Base-by-base conservation (phyloP, 768 basidiomycete species). In the Tubosaeta brunneosetosa region DNA sequence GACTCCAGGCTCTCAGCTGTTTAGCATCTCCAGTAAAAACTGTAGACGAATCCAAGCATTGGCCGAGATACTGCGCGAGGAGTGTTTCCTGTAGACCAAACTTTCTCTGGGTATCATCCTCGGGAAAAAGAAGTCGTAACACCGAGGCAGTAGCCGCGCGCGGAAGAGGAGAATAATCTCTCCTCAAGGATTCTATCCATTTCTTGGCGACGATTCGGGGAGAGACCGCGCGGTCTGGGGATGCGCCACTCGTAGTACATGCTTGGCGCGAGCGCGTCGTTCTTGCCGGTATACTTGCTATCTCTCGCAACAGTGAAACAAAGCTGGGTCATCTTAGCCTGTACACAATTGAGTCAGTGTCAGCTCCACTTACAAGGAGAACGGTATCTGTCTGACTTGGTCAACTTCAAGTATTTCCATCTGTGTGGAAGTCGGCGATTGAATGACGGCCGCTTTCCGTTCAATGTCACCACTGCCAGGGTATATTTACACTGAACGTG, bases 121-220 rank as follows among this genome's bases (percentile, higher is more conserved):
- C 85, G 0, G 94, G 92, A 62, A 94, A 94, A n/a, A 95, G 71
- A 5, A 93, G 68, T 7, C 83, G 80, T 60, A 94, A 84, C 29
- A 91, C 68, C 6, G 77, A 76, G 13, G 76, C 73, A 9, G 84
- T 81, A 0, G 82, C 84, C 4, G 78, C 76, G 0, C 64, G 62
- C 0, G 81, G 79, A 19, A 86, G 66, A 13, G 82, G 79, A 12
- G 68, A 62, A 60, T 75, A 81, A 14, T 65, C 57, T n/a, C 44
- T 56, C 51, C 66, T 74, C 31, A 86, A 67, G 12, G 66, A 61
- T 2, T 61, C 55, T 17, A 76, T 62, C 82, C 83, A 86, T 44
- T 63, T 69, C 2, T 57, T 56, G 40, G 80, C 74, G 19, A 77
- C 64, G n/a, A 61, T 52, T 4, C 77, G 60, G 13, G 76, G 74